phyloP scores from a whole-genome alignment of 768 basidiomycete genomes.

The Rhizopogon sp. region DNA sequence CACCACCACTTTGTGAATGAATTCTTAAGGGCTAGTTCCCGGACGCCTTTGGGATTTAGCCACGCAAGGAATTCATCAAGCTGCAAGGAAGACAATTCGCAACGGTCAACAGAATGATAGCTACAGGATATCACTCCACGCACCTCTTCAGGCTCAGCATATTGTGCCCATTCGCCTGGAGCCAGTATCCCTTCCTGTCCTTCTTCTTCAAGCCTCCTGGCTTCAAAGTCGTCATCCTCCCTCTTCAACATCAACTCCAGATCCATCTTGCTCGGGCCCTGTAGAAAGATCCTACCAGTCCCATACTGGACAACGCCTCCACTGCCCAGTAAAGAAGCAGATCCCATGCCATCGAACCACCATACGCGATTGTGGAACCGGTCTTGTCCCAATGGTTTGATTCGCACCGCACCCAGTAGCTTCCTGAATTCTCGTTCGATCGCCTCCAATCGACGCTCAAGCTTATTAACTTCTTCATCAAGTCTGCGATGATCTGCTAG shows the following conservation, averaged over 20 bases:
- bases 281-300: slow-evolving; percentile 86
- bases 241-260: slow-evolving; percentile 61
- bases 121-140: slow-evolving; percentile 14
- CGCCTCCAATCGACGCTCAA: slow-evolving; percentile 74
- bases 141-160: slow-evolving; percentile 85
- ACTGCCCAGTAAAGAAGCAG: slow-evolving; percentile 70
- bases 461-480: slow-evolving; percentile 82
- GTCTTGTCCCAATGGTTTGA: slow-evolving; percentile 86
- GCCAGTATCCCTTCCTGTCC: slow-evolving; percentile 69
- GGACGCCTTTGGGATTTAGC: slow-evolving; percentile 88
- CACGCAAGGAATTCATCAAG: slow-evolving; percentile 80
- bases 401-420: slow-evolving; percentile 76
- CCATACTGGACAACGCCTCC: slow-evolving; percentile 82
- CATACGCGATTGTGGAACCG: slow-evolving; percentile 93
- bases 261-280: slow-evolving; percentile 86
- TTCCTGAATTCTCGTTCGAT: slow-evolving; percentile 95
- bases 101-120: neutral
- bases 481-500: slow-evolving; percentile 78
- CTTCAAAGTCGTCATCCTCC: slow-evolving; percentile 47
- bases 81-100: slow-evolving; percentile 35
- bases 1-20: slow-evolving; percentile 78
- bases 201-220: slow-evolving; percentile 71
- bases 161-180: slow-evolving; percentile 87
- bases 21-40: slow-evolving; percentile 79
- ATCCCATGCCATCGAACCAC: slow-evolving; percentile 99